Percentiles rank a stretch among this genome's conserved stretches.
These are phyloP conservation scores for Borealophlyctis nickersoniae DNA, from an alignment of 192 early-diverging fungal species.

Conservation along the genomic window DNA sequence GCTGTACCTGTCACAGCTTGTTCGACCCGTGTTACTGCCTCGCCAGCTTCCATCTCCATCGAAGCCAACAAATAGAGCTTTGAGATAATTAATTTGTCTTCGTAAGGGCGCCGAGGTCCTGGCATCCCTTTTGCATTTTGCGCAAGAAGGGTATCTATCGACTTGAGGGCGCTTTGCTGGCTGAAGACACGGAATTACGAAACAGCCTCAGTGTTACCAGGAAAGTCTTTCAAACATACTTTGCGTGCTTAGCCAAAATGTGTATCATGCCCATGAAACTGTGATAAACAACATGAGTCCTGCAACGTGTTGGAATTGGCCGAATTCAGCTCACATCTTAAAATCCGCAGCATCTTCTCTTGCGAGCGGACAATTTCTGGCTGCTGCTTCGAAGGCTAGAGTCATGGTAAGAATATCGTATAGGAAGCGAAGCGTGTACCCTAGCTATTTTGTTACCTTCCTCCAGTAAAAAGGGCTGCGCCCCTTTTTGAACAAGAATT, in stretches of 20 bases:
- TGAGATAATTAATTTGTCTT: background rate
- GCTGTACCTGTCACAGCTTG: background rate
- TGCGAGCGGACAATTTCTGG: background rate
- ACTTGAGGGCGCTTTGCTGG: background rate
- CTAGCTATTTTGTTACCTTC: too few species aligned
- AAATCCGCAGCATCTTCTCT: background rate
- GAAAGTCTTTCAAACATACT: conserved; percentile 7
- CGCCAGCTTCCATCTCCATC: background rate
- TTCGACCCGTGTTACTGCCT: background rate
- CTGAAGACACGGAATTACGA: too few species aligned
- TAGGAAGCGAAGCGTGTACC: too few species aligned
- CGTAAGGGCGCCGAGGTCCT: background rate
- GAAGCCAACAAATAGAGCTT: background rate
- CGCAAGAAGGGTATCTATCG: background rate
- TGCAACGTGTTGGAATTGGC: too few species aligned
- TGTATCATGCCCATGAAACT: conserved; percentile 23
- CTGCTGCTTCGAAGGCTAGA: conserved; percentile 3
- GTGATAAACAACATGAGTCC: too few species aligned
- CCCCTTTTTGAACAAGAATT: background rate
- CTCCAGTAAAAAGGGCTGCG: background rate
- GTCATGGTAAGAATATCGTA: too few species aligned
- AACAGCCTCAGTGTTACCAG: too few species aligned
- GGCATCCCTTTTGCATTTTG: background rate
- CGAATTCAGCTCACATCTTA: too few species aligned
- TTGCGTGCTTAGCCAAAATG: conserved; percentile 8